These are phyloP conservation scores for Xylaria polymorpha DNA, from an alignment of 2,329 filamentous ascomycete genomes.

Conservation along the genomic window DNA sequence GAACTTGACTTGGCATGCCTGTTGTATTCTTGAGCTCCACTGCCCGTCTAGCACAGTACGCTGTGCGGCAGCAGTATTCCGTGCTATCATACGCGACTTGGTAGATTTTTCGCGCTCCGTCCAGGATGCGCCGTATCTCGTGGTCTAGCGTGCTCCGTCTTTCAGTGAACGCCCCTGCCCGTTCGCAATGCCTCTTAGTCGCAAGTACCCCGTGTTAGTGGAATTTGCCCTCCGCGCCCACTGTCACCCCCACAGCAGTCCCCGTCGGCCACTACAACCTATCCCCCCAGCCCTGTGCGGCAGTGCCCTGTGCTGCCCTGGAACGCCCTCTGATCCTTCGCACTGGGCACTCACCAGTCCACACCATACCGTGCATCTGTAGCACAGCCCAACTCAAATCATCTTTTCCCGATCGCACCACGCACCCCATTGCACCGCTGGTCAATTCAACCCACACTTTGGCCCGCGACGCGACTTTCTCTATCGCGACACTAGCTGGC, in stretches of 20 bases:
- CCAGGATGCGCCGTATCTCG: slow-evolving; percentile 11
- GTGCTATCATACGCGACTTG: slow-evolving; percentile 31
- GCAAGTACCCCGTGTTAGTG: slow-evolving; percentile 29
- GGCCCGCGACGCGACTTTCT: slow-evolving; percentile 58
- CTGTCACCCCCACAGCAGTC: slow-evolving; percentile 1
- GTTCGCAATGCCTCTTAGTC: slow-evolving; percentile 12
- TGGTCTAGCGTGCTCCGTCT: slow-evolving; percentile 28
- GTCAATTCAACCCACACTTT: slow-evolving; percentile 49
- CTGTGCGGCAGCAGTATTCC: slow-evolving; percentile 13
- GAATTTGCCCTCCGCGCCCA: slow-evolving; percentile 13
- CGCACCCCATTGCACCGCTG: slow-evolving; percentile 42
- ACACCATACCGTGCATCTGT: slow-evolving; percentile 30
- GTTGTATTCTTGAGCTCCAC: slow-evolving; percentile 29
- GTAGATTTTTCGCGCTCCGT: slow-evolving; percentile 30
- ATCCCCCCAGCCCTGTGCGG: not conserved
- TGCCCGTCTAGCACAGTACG: slow-evolving; percentile 8
- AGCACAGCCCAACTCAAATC: slow-evolving; percentile 47
- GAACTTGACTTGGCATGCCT: slow-evolving; percentile 23
- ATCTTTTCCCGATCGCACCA: slow-evolving; percentile 49
- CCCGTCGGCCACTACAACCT: not conserved
- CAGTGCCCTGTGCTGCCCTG: slow-evolving; percentile 12
- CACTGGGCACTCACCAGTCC: slow-evolving; percentile 31
- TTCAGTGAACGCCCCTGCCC: slow-evolving; percentile 25
- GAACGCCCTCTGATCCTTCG: slow-evolving; percentile 21
- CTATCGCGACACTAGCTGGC: slow-evolving; percentile 56